Evolutionary conservation across 495 filamentous ascomycete species (phyloP), one percentile per base, ranked within the genome.

Genomic region (Pyrenopolyporus hunteri): DNA sequence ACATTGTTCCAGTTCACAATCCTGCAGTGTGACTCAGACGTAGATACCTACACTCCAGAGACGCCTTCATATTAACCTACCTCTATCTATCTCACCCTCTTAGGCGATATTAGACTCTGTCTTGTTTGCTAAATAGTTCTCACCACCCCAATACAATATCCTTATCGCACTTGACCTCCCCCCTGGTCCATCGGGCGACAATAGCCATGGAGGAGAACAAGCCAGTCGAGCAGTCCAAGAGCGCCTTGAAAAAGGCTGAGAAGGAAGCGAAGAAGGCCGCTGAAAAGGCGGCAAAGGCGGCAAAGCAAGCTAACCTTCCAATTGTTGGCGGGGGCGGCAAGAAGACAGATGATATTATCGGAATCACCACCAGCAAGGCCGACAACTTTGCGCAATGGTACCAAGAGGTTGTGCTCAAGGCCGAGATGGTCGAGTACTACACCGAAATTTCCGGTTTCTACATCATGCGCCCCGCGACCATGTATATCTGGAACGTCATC

Each of bases 331-430:
- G n/a, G 6, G 37, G 55, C 33, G 64, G 68, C n/a, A 80, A 76
- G 51, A 83, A 82, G 76, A 78, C 81, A 68, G 70, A 76, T 20
- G 79, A 81, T 68, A 80, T 96, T 59, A 96, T 95, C 67, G 91
- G 93, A 65, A 96, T 97, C 60, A 91, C 91, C 61, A 83, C 87
- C 14, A 75, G 79, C 46, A 98, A 98, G 75, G 82, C 88, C 48
- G 84, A 86, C n/a, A 89, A 97, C 76, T 94, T 98, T 73, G 81
- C 90, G 16, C 83, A 83, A 68, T 98, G 94, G 94, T 98, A 98
- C 72, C 90, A 95, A 74, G 92, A 98, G 74, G 88, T 96, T 32
- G 86, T 98, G 32, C 87, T 89, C 57, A 98, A 98, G 82, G 90
- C 90, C 69, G 89, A 97, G 66, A 88, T 98, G 87, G 84, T 98